Evolutionary conservation across 129 eudicot species (phyloP), one percentile per base, ranked within the genome.

Genomic region (Saussurea involucrata): DNA sequence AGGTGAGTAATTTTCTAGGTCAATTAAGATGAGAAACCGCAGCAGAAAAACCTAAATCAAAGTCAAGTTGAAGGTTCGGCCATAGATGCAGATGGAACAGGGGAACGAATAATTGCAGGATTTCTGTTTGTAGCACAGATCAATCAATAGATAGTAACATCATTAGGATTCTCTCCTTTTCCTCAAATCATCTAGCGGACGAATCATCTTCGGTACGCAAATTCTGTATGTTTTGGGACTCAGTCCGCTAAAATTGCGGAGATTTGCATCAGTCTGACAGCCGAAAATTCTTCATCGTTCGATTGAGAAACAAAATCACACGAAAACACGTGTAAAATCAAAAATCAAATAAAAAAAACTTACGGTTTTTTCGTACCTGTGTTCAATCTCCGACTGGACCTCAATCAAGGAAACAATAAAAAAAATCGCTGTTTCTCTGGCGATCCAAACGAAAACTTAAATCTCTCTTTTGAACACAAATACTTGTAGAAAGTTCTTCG

Each of bases 281-380:
- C 72, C 29, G 55, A 34, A 34, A 15, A 17, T 36, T 18, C 77
- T 57, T 72, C 44, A 75, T 15, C 63, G 77, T 57, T 20, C 33
- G 68, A 31, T 73, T 21, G 53, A 55, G n/a, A 58, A 10, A 72
- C 1, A 28, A 0, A 71, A 73, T 21, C 77, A 76, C 68, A 68
- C 9, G 21, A 36, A 77, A 68, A 24, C 37, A 75, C 63, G 78
- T 63, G 25, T 18, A 29, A 68, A 46, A 61, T 28, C 75, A 77
- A n/a, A n/a, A n/a, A n/a, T n/a, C n/a, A n/a, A n/a, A 27, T 27
- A 68, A 68, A 36, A 32, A 55, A 34, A 55, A 33, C 49, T 33
- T 68, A 49, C 25, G 68, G 69, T 34, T 20, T 69, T 68, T 67
- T 24, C 81, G 32, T 77, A 77, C 81, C 81, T 69, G 60, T 77